Evolutionary conservation across 352 stramenopile species (phyloP).

Genomic region (Phytophthora megakarya): DNA sequence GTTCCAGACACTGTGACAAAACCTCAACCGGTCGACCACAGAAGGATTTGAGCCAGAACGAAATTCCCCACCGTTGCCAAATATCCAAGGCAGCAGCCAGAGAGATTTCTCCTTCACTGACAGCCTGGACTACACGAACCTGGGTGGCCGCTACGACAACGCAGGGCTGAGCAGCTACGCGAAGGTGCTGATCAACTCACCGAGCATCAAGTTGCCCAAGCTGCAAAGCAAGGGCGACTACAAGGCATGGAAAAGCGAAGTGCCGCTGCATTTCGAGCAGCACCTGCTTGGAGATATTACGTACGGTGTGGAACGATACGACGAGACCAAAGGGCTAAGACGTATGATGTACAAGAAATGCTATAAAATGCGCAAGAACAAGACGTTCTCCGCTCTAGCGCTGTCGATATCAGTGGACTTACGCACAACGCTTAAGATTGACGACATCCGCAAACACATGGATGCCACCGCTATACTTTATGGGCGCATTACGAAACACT

Average conservation of each 20-base stretch:
- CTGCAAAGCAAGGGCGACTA: neutral
- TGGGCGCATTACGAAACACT: slow-evolving; percentile 1
- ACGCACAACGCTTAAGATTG: slow-evolving; percentile 7
- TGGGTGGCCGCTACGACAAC: neutral
- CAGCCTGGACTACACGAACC: too few relatives aligned
- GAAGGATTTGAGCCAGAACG: too few relatives aligned
- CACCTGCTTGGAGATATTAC: slow-evolving; percentile 7
- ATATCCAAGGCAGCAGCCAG: too few relatives aligned
- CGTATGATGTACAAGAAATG: neutral
- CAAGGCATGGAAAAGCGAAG: slow-evolving; percentile 7
- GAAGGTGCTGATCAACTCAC: slow-evolving; percentile 2
- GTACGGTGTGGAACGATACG: neutral
- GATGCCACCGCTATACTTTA: neutral
- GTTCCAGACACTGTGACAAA: too few relatives aligned
- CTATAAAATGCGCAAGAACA: slow-evolving; percentile 4
- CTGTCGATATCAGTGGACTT: slow-evolving; percentile 7
- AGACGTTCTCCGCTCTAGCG: slow-evolving; percentile 9
- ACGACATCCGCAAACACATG: slow-evolving; percentile 6
- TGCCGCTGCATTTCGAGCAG: slow-evolving; percentile 5
- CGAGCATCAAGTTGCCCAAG: slow-evolving; percentile 1
- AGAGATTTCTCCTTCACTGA: too few relatives aligned
- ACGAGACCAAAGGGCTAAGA: neutral
- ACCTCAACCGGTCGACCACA: too few relatives aligned
- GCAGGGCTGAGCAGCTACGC: too few relatives aligned
- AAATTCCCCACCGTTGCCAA: too few relatives aligned